Evolutionary conservation across 805 yeast species (phyloP).

Genomic region (Candida multigemmis): DNA sequence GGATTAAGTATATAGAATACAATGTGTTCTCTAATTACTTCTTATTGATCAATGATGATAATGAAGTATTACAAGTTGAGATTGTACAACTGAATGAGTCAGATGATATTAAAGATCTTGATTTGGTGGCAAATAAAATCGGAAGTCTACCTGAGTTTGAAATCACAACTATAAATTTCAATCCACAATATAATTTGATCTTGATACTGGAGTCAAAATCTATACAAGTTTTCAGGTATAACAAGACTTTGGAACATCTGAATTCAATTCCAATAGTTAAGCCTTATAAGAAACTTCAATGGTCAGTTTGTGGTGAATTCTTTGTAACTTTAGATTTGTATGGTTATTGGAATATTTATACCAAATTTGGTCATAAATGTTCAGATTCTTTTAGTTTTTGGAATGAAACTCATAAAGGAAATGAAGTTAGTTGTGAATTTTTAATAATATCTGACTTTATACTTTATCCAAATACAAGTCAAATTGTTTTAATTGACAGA

Average conservation of each 20-base stretch:
- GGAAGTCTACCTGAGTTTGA: not conserved
- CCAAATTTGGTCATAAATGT: slow-evolving; percentile 23
- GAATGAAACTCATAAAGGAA: slow-evolving; percentile 10
- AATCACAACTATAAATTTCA: slow-evolving; percentile 4
- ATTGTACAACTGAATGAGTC: slow-evolving; percentile 1
- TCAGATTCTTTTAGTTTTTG: slow-evolving; percentile 16
- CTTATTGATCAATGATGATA: slow-evolving; percentile 15
- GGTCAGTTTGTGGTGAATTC: slow-evolving; percentile 31
- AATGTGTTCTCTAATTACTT: slow-evolving; percentile 16
- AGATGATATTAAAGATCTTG: not conserved
- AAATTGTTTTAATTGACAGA: slow-evolving; percentile 7
- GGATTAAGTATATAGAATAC: slow-evolving; percentile 13
- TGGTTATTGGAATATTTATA: slow-evolving; percentile 20
- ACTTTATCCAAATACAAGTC: slow-evolving; percentile 2
- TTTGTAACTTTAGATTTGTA: slow-evolving; percentile 12
- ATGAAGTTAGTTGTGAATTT: slow-evolving; percentile 1
- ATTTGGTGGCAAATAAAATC: not conserved
- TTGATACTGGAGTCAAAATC: slow-evolving; percentile 3
- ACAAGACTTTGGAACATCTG: too few species aligned
- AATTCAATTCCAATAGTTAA: not conserved
- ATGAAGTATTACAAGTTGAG: slow-evolving; percentile 9
- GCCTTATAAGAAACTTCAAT: slow-evolving; percentile 6
- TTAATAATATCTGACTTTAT: slow-evolving; percentile 1
- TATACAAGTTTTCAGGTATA: too few species aligned
- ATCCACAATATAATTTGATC: slow-evolving; percentile 7